Conservation (phyloP, 306 rosid genomes). For the Oemleria cerasiformis region DNA sequence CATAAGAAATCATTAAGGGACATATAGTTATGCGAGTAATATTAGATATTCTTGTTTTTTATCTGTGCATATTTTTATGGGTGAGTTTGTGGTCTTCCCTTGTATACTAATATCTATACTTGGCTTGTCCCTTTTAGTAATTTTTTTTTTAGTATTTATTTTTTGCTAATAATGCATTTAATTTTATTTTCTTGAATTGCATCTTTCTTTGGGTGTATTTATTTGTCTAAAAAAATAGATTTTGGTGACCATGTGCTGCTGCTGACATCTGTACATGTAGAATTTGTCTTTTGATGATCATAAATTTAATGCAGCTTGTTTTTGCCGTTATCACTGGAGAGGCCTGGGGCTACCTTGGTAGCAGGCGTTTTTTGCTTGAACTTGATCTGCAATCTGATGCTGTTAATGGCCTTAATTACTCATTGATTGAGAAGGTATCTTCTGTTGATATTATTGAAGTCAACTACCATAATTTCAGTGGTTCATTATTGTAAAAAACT, state of each 20-base stretch:
- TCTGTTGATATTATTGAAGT: constrained; percentile 19
- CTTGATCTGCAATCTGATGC: constrained; percentile 83
- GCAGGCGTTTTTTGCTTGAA: constrained; percentile 83
- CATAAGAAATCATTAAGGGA: background rate
- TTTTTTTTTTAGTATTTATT: background rate
- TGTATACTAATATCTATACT: background rate
- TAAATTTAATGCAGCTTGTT: constrained; percentile 69
- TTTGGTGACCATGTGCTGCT: background rate
- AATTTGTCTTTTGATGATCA: background rate
- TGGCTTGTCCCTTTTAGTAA: background rate
- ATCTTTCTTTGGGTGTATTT: background rate
- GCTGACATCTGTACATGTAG: background rate
- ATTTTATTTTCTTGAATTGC: background rate
- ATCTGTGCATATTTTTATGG: background rate
- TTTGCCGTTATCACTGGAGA: constrained; percentile 88
- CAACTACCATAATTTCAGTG: background rate
- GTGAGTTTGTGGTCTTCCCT: background rate
- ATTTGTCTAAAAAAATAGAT: background rate
- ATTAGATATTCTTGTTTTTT: background rate
- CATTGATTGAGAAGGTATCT: constrained; percentile 72
- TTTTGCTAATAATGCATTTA: background rate
- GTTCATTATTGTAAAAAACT: background rate
- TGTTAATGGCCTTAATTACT: constrained; percentile 68
- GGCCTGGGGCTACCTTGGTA: constrained; percentile 96
- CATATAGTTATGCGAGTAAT: background rate